Evolutionary conservation across 805 yeast species (phyloP).

Genomic region (Cyberlindnera galapagoensis): DNA sequence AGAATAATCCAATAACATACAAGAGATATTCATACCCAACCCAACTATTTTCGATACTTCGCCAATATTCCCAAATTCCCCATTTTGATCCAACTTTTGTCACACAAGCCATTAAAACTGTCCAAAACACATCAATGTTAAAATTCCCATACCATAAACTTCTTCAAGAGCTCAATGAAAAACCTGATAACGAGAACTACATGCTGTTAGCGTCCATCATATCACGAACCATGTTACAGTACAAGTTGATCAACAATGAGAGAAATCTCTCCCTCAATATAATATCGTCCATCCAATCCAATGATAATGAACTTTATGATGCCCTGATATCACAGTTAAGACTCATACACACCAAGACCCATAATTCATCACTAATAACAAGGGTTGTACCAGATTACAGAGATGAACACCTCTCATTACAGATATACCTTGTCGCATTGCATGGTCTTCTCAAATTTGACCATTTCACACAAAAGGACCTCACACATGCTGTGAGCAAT

Average conservation of each 20-base stretch:
- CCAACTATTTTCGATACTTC: constrained; percentile 1
- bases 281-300: constrained; percentile 2
- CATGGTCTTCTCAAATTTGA: constrained; percentile 5
- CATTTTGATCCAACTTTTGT: constrained; percentile 5
- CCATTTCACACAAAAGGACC: constrained; percentile 3
- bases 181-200: constrained; percentile 9
- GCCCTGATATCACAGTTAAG: constrained; percentile 3
- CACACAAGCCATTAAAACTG: constrained; percentile 2
- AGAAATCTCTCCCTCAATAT: constrained; percentile 1
- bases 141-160: constrained; percentile 1
- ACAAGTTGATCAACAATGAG: constrained; percentile 2
- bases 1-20: constrained; percentile 3
- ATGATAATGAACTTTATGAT: constrained; percentile 6
- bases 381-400: constrained; percentile 2
- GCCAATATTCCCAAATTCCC: background rate
- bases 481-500: constrained; percentile 5
- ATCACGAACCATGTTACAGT: constrained; percentile 1
- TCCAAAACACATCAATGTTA: constrained; percentile 6
- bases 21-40: constrained; percentile 1
- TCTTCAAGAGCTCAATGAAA: background rate
- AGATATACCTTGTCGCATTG: constrained; percentile 4
- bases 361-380: constrained; percentile 5
- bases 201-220: constrained; percentile 3
- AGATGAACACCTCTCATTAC: background rate
- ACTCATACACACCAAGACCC: constrained; percentile 3